phyloP scores from a whole-genome alignment of 306 rosid genomes.

The Gynostemma pentaphyllum region DNA sequence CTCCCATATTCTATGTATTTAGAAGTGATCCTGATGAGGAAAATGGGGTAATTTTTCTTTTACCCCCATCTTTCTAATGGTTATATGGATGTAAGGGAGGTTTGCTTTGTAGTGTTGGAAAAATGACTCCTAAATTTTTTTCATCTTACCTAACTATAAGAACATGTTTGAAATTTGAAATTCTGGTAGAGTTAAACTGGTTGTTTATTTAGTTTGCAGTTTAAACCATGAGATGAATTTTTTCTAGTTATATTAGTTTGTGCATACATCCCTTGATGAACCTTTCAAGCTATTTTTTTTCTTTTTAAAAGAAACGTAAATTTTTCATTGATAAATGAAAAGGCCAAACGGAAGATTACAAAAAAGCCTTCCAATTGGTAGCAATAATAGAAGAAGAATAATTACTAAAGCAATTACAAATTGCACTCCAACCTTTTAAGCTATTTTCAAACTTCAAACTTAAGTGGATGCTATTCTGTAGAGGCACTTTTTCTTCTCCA shows the following conservation, averaged over 20 bases:
- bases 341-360: no score
- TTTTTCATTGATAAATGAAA: no score
- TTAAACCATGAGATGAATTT: background rate
- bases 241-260: background rate
- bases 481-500: background rate
- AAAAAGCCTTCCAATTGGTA: no score
- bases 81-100: background rate
- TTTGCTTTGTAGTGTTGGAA: background rate
- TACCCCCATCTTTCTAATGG: background rate
- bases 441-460: background rate
- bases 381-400: no score
- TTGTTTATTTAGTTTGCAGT: background rate
- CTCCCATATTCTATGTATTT: conserved; percentile 81
- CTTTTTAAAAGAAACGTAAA: background rate
- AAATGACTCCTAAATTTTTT: background rate
- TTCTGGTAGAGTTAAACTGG: background rate
- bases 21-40: conserved; percentile 88
- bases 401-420: no score
- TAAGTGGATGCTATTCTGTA: background rate
- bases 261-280: background rate
- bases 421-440: background rate
- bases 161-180: background rate
- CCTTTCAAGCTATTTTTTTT: background rate
- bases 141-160: background rate
- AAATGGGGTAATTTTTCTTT: conserved; percentile 38